These are phyloP conservation scores for Clavispora vitiphila DNA, from an alignment of 805 yeast species.

Conservation along the genomic window DNA sequence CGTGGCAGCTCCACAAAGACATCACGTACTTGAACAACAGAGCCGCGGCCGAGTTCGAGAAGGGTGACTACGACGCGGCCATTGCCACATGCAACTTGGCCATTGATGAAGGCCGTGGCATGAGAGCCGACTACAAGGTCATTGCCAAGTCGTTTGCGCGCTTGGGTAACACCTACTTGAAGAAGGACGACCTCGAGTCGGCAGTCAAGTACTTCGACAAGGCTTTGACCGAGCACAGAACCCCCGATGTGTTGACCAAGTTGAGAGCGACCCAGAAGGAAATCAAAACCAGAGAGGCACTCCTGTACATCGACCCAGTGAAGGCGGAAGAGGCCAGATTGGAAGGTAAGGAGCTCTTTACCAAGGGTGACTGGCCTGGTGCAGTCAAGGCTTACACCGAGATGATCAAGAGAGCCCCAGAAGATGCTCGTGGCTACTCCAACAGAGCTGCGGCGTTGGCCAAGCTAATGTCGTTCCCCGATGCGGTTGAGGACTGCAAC, in stretches of 20 bases:
- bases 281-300: conserved; percentile 71
- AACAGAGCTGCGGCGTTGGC: conserved; percentile 97
- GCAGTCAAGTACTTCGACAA: conserved; percentile 82
- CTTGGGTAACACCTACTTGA: conserved; percentile 76
- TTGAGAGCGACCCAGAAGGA: conserved; percentile 84
- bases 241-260: conserved; percentile 86
- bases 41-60: conserved; percentile 97
- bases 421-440: conserved; percentile 93
- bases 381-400: conserved; percentile 94
- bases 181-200: conserved; percentile 62
- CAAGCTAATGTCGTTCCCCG: conserved; percentile 95
- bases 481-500: conserved; percentile 90
- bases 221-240: conserved; percentile 94
- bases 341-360: conserved; percentile 84
- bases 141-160: conserved; percentile 93
- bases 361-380: conserved; percentile 91
- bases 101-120: conserved; percentile 82
- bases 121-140: conserved; percentile 85
- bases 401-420: conserved; percentile 95
- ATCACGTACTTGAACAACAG: conserved; percentile 93
- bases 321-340: conserved; percentile 95
- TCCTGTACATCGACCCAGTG: conserved; percentile 78
- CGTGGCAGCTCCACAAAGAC: conserved; percentile 77
- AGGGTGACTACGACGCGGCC: conserved; percentile 85
- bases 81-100: conserved; percentile 78